Evolutionary conservation across 805 yeast genomes (phyloP), one percentile per base, ranked within the genome.

Genomic region (Kockiozyma suomiensis): DNA sequence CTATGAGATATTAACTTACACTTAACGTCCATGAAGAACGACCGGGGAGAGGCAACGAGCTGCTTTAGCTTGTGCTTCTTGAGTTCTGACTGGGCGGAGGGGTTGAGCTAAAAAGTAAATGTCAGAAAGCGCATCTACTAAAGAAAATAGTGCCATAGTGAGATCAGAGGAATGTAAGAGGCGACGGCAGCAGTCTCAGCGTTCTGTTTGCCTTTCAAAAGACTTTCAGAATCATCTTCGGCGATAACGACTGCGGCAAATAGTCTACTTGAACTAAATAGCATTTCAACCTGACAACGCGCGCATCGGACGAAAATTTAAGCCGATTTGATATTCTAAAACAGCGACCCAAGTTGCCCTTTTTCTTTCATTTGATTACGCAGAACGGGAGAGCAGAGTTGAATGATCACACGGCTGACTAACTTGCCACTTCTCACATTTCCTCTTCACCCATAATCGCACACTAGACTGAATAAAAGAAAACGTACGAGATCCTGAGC

Each of bases 21-120:
- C 82, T 93, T 94, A 74, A 94, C 99, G 78, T 94, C 99, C 97
- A 94, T 92, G 88, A 94, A 94, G 87, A 83, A 94, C 65, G 98
- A 92, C 87, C 98, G 90, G 81, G 99, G 99, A 68, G 88, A 79
- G 80, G 93, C 97, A 72, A 94, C 99, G 77, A 94, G 88, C 76
- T 88, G 86, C 91, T 93, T 94, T 78, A 92, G 85, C 84, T 94
- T 94, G 90, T 94, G 96, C 81, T 92, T 86, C 82, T 85, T 87
- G 75, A 91, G 92, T 87, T 94, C 99, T 73, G 97, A 79, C 78
- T 93, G 96, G 77, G 97, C 89, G 79, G 88, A 81, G 81, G 99
- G 99, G 96, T 94, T 88, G 79, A 94, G 61, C 65, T 61, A 41
- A 3, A 19, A 13, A 17, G 12, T 12, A 25, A 38, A 13, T 6